Evolutionary conservation across 2,329 filamentous ascomycete species (phyloP), one percentile per base, ranked within the genome.

Genomic region (Chrysoporthe puriensis): DNA sequence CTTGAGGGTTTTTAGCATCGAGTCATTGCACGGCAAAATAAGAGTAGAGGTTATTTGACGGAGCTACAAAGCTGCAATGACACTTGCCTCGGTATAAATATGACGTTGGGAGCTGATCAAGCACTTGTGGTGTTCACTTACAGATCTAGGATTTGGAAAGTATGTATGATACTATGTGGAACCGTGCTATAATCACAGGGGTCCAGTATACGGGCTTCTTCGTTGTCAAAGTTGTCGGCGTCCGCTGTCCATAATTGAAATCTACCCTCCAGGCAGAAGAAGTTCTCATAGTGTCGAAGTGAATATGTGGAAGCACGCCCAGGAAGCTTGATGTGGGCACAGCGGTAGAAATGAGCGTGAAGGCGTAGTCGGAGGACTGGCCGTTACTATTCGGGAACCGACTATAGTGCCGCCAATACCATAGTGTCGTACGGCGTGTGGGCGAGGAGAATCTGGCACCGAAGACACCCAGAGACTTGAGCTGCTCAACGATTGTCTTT

Each of bases 131-230:
- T 7, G 4, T 54, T 61, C 11, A 61, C 59, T 48, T n/a, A 61
- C 0, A 81, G 81, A 64, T 84, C 82, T 14, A 82, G 71, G 18
- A 83, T 75, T 71, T 83, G 80, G 74, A 84, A 84, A 3, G 81
- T 82, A 68, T 84, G 83, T 1, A 79, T 82, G 1, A 80, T 83
- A 69, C 83, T 79, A 26, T 75, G 74, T 0, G 81, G 78, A 0
- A 83, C 80, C 4, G 79, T 79, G 48, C 81, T 82, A 67, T 81
- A 83, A 69, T 84, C 82, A 1, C 82, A 81, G 9, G 76, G 74
- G 0, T 75, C 77, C n/a, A 85, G 72, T 2, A 84, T 70, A 21
- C 81, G 77, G 34, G 60, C 60, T 34, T 67, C 65, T 8, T 67
- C 60, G 34, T 60, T 59, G 26, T 67, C 54, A 34, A 36, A 67